Conservation (phyloP, 805 yeast genomes). For the Kluyveromyces lactis region DNA sequence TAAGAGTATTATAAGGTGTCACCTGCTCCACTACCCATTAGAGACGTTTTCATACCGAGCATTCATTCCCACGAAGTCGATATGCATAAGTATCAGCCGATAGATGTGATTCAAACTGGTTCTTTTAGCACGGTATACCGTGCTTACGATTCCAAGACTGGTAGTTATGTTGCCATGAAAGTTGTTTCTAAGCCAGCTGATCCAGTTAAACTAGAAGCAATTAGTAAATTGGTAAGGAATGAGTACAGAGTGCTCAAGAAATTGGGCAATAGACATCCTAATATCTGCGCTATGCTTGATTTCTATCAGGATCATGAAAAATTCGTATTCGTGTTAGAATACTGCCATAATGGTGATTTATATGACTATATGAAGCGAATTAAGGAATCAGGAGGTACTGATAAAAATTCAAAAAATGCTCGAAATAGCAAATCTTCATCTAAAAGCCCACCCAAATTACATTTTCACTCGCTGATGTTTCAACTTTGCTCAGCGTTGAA, state of each 20-base stretch:
- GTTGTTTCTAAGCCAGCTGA: conserved; percentile 18
- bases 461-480: conserved; percentile 33
- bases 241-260: conserved; percentile 30
- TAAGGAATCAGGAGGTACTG: conserved; percentile 3
- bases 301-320: conserved; percentile 45
- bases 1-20: too few relatives aligned
- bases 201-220: conserved; percentile 6
- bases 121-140: conserved; percentile 27
- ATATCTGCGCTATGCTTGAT: conserved; percentile 52
- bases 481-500: conserved; percentile 46
- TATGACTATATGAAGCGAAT: conserved; percentile 40
- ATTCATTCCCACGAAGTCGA: too few relatives aligned
- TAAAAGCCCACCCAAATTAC: conserved; percentile 9
- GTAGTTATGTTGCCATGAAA: conserved; percentile 24
- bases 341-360: conserved; percentile 57
- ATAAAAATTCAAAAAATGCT: conserved; percentile 9
- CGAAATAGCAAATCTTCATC: conserved; percentile 8
- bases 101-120: conserved; percentile 22
- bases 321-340: conserved; percentile 55
- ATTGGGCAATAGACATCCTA: conserved; percentile 36
- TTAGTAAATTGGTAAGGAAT: conserved; percentile 13
- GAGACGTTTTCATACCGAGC: too few relatives aligned
- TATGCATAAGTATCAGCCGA: conserved; percentile 3
- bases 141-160: conserved; percentile 17
- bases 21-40: too few relatives aligned